phyloP scores from a whole-genome alignment of 2,329 filamentous ascomycete species.

The Monilinia fructigena region DNA sequence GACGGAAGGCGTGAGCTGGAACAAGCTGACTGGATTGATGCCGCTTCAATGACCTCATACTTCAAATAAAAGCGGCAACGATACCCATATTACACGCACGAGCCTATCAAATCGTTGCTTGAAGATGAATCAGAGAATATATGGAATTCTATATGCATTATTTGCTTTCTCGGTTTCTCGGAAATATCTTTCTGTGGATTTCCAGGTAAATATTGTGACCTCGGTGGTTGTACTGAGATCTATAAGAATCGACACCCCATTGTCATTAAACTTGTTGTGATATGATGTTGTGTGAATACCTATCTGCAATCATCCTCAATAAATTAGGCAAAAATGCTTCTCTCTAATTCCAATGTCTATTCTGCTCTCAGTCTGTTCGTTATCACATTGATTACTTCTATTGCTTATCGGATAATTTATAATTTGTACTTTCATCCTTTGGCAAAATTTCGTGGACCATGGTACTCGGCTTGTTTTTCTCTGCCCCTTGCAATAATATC shows the following conservation, averaged over 20 bases:
- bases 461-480: constrained; percentile 16
- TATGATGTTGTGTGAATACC: neutral
- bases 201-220: neutral
- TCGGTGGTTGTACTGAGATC: neutral
- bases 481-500: constrained; percentile 12
- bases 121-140: neutral
- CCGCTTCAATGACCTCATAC: no score
- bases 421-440: constrained; percentile 28
- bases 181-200: neutral
- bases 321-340: neutral
- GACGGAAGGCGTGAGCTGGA: no score
- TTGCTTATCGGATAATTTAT: constrained; percentile 21
- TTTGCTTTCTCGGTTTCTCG: neutral
- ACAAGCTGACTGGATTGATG: no score
- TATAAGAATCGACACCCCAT: neutral
- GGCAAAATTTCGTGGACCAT: constrained; percentile 23
- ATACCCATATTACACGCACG: neutral
- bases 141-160: neutral
- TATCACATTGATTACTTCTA: neutral
- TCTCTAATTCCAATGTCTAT: neutral
- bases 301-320: neutral
- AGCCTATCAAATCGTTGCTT: neutral
- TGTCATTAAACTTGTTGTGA: neutral
- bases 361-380: neutral
- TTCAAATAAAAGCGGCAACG: neutral